Evolutionary conservation across 768 basidiomycete species (phyloP), one percentile per base, ranked within the genome.

Genomic region (Naganishia randhawae): DNA sequence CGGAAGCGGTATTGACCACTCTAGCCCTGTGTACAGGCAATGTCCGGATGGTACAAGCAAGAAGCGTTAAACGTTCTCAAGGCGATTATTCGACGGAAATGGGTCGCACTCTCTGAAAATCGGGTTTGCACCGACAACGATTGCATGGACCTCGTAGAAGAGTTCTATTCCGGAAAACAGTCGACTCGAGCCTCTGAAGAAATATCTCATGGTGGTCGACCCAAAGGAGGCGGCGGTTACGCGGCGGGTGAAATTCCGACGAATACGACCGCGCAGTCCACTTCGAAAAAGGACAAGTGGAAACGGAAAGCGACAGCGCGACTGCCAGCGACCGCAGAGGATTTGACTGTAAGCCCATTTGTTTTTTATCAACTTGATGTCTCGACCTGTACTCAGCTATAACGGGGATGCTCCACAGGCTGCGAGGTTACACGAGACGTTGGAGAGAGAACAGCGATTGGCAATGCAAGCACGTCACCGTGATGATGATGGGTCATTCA

Each of bases 81-180:
- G 33, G 69, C 55, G 14, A 63, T 70, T 16, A 35, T 70, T n/a
- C 65, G 69, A 31, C 55, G 65, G 7, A 70, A 70, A 53, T 70
- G 69, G 69, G 55, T 66, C 27, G 69, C 69, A 0, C 39, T 70
- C 14, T 50, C 54, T 22, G 69, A 70, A 51, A 48, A 50, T 35
- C 55, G 55, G 25, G 17, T 63, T 14, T 68, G 67, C 25, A 25
- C 67, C 3, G 67, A 68, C 35, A 33, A 61, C 8, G 67, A 68
- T 35, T 68, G 67, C 37, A 16, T 22, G 17, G 67, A 68, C 39
- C 67, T 68, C 1, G 32, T 68, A 1, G 52, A 68, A 29, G 67
- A 68, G 19, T 68, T 68, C 42, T 41, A 53, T 35, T 42, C 35
- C 9, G 41, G 41, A 33, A 67, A 37, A n/a, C 35, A 8, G 52